Base-by-base conservation (phyloP, 2,329 filamentous ascomycete genomes). In the Nemania diffusa region DNA sequence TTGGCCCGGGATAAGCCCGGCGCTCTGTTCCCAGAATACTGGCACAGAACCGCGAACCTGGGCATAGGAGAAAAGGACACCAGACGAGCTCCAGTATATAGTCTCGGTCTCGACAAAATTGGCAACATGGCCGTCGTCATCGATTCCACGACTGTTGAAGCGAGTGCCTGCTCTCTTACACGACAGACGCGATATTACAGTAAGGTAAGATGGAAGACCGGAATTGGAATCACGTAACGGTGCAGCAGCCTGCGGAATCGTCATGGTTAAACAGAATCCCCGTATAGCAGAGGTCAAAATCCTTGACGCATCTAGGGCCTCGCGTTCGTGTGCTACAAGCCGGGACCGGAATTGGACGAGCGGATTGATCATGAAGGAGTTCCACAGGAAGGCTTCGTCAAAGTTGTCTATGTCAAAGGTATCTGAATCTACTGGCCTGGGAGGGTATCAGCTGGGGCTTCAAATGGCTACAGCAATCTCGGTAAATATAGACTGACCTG, bases 51-150 rank as follows among this genome's bases (percentile, higher is more conserved):
- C 96, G 73, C 96, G 88, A 27, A 97, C 88, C 79, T 99, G 96
- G 1, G 91, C 93, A 79, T 97, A 99, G 0, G 96, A 98, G 78
- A 98, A 98, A 62, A 93, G 89, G 6, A 93, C 82, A 3, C 88
- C 88, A 0, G 89, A 88, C 0, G 92, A 92, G 73, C 91, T 91
- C 91, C 92, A 97, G 76, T 97, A 94, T 46, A 95, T 89, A 0
- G 94, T 97, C 80, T 99, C 96, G 0, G 94, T 96, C 80, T 99
- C 96, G n/a, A 98, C 96, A 79, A 97, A 99, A 79, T 99, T 99
- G 68, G 96, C 94, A 29, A 98, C 96, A 74, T 98, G 93, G 15
- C 96, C 96, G 76, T 98, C 94, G 77, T 99, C 96, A 76, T 99
- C 96, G 71, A 99, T 97, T 44, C 96, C 96, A 72, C 96, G 88